phyloP scores from a whole-genome alignment of 257 asterid species.

The Penstemon davidsonii region DNA sequence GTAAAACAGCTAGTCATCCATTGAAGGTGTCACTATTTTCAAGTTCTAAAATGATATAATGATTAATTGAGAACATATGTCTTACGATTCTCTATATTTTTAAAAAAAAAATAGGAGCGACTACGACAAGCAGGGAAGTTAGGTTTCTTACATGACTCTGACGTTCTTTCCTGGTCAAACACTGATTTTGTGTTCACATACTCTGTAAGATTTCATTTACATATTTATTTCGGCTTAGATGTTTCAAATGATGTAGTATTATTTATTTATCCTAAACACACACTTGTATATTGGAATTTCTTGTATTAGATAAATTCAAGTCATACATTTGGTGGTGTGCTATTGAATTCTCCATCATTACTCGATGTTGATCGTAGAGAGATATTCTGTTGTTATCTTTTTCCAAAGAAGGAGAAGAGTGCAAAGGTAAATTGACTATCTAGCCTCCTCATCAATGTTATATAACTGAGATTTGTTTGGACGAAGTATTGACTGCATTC shows the following conservation, averaged over 20 bases:
- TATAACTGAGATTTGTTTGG: background rate
- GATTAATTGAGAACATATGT: conserved; percentile 12
- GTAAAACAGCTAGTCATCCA: conserved; percentile 73
- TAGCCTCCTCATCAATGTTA: conserved; percentile 16
- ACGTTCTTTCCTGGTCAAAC: conserved; percentile 84
- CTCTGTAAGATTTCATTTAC: conserved; percentile 45
- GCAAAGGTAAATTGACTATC: conserved; percentile 47
- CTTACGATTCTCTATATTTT: conserved; percentile 8
- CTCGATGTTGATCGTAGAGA: conserved; percentile 71
- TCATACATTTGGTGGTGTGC: conserved; percentile 56
- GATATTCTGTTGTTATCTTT: conserved; percentile 74
- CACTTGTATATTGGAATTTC: conserved; percentile 3
- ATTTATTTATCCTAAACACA: background rate
- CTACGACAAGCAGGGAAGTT: conserved; percentile 64
- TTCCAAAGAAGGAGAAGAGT: conserved; percentile 58
- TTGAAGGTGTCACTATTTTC: conserved; percentile 58
- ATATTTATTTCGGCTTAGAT: conserved; percentile 2
- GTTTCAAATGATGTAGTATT: too few species aligned
- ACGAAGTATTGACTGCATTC: conserved; percentile 25
- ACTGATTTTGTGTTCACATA: conserved; percentile 60
- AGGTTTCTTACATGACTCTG: conserved; percentile 66
- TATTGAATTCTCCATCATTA: conserved; percentile 64
- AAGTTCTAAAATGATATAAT: conserved; percentile 17
- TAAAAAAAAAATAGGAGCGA: conserved; percentile 48
- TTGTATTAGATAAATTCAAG: conserved; percentile 60